A percentile compares a stretch with the other conserved stretches of the same genome.
phyloP scores from a whole-genome alignment of 352 stramenopile genomes.

The Discostella stelligera region DNA sequence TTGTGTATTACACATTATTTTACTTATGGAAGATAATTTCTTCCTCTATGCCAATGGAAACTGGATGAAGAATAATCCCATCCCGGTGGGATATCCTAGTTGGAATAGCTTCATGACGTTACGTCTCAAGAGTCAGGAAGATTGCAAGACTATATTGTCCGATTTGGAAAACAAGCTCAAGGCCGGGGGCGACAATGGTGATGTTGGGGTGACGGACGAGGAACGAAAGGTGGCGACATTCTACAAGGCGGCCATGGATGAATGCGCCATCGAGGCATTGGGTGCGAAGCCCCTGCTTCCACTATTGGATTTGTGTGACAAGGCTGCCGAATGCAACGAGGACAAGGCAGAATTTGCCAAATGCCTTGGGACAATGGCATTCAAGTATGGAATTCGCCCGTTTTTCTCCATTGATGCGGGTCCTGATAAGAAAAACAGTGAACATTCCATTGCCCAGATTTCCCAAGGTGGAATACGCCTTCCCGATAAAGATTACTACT shows the following conservation, averaged over 20 bases:
- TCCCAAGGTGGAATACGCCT: slow-evolving; percentile 87
- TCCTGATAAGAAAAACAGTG: slow-evolving; percentile 86
- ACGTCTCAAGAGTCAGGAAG: slow-evolving; percentile 73
- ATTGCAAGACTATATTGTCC: slow-evolving; percentile 65
- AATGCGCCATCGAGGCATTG: slow-evolving; percentile 65
- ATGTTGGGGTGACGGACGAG: slow-evolving; percentile 39
- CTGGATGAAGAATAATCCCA: slow-evolving; percentile 82
- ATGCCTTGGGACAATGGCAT: slow-evolving; percentile 49
- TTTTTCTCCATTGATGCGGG: slow-evolving; percentile 84
- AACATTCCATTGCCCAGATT: slow-evolving; percentile 85
- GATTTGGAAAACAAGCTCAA: slow-evolving; percentile 45
- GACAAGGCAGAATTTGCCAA: slow-evolving; percentile 43
- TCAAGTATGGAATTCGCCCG: slow-evolving; percentile 78
- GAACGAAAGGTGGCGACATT: slow-evolving; percentile 71
- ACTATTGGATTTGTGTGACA: slow-evolving; percentile 47
- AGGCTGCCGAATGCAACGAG: slow-evolving; percentile 21
- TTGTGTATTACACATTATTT: neutral
- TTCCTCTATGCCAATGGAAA: slow-evolving; percentile 80
- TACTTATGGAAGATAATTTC: slow-evolving; percentile 60
- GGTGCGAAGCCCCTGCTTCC: slow-evolving; percentile 49
- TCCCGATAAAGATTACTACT: slow-evolving; percentile 90
- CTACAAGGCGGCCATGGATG: slow-evolving; percentile 78
- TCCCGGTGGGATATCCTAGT: slow-evolving; percentile 76
- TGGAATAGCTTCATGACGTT: slow-evolving; percentile 81
- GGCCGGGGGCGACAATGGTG: slow-evolving; percentile 4